Percentiles rank a stretch among this genome's conserved stretches.
phyloP scores from a whole-genome alignment of 2,329 filamentous ascomycete genomes.

The Dendryphion nanum region DNA sequence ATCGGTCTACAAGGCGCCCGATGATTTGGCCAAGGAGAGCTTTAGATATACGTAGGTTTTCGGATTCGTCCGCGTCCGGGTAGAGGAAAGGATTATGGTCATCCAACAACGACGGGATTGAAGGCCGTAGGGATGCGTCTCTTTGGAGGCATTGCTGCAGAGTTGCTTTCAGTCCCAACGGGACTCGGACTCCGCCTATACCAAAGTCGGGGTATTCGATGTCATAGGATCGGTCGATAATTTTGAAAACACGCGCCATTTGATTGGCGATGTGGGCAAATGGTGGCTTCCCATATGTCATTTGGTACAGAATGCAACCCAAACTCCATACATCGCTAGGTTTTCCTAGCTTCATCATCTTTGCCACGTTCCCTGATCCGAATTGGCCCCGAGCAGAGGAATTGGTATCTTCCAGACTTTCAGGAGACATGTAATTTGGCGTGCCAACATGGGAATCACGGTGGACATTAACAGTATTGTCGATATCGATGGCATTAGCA shows the following conservation, averaged over 20 bases:
- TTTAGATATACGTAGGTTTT: slow-evolving; percentile 47
- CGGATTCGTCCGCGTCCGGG: slow-evolving; percentile 44
- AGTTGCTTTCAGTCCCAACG: slow-evolving; percentile 55
- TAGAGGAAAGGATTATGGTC: slow-evolving; percentile 58
- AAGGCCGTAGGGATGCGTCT: slow-evolving; percentile 57
- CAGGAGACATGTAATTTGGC: slow-evolving; percentile 98
- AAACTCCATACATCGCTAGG: slow-evolving; percentile 95
- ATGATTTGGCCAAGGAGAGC: slow-evolving; percentile 61
- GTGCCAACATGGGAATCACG: slow-evolving; percentile 94
- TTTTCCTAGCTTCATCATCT: slow-evolving; percentile 93
- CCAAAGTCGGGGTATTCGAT: slow-evolving; percentile 72
- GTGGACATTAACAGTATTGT: slow-evolving; percentile 96
- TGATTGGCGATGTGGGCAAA: slow-evolving; percentile 90
- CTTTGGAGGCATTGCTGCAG: slow-evolving; percentile 59
- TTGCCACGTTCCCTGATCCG: slow-evolving; percentile 45
- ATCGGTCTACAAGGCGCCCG: slow-evolving; percentile 59
- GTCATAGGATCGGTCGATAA: slow-evolving; percentile 72
- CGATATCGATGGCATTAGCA: slow-evolving; percentile 91
- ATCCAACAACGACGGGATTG: slow-evolving; percentile 55
- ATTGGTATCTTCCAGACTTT: slow-evolving; percentile 87
- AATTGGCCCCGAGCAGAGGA: slow-evolving; percentile 49
- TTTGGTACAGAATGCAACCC: slow-evolving; percentile 95
- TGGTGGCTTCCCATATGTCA: slow-evolving; percentile 95
- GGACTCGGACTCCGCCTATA: slow-evolving; percentile 61
- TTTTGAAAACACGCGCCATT: slow-evolving; percentile 81